Evolutionary conservation across 2,329 filamentous ascomycete species (phyloP), one percentile per base, ranked within the genome.

Genomic region (Aspergillus sp.): DNA sequence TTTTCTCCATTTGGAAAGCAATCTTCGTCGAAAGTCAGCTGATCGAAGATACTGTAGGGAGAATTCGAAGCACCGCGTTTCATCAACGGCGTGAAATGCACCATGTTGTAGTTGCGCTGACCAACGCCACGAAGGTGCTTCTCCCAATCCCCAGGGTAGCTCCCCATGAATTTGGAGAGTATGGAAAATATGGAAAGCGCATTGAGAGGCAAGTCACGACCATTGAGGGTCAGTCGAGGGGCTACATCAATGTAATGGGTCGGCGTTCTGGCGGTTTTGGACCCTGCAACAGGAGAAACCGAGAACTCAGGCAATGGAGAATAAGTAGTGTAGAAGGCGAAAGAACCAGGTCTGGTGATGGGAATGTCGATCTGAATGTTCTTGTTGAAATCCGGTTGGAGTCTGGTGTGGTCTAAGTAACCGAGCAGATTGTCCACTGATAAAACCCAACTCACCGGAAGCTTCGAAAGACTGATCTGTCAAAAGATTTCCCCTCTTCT

Each of bases 91-190:
- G 94, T 97, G 71, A 99, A 99, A 72, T 99, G 94, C 55, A 99
- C 86, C 91, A 97, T 97, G 76, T 99, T 99, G 80, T 99, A 99
- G 43, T 92, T 92, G 56, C 94, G 83, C 64, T 89, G 85, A 69
- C 89, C 89, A 69, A 99, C 96, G 23, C 94, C 92, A 52, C 83
- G 81, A 52, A 99, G 77, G 70, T 97, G 93, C 47, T 85, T 88
- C 68, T 97, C 85, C 92, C 93, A 99, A 65, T 96, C 89, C 14
- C 80, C 80, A 0, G 93, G 91, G 67, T 94, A 96, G 66, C 87
- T 86, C 57, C 94, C 94, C 90, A 99, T 95, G 76, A 97, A 97
- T 75, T 99, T 99, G 68, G 93, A 97, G 58, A 99, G 89, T 51
- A 93, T 82, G 10, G 94, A 97, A 75, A 97, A 96, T 60, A 97